These are phyloP conservation scores for Liquidambar formosana DNA, from an alignment of 164 flowering plant species.

Conservation along the genomic window DNA sequence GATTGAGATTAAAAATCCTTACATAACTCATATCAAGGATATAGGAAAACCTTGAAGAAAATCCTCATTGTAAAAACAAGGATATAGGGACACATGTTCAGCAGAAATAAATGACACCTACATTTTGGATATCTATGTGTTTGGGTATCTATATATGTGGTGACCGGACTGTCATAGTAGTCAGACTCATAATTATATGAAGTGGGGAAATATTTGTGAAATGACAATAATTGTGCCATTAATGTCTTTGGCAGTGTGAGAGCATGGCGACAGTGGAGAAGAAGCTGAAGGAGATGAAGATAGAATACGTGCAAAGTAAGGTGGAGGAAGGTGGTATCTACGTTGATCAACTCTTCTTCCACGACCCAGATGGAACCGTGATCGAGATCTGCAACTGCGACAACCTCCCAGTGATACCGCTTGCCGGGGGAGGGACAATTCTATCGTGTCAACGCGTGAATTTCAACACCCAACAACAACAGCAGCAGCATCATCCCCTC, in stretches of 20 bases:
- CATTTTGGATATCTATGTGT: too few species aligned
- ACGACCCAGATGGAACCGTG: conserved; percentile 51
- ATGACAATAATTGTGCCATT: neutral
- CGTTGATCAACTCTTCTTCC: conserved; percentile 51
- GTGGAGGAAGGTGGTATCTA: conserved; percentile 41
- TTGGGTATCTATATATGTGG: too few species aligned
- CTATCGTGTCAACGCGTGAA: conserved; percentile 12
- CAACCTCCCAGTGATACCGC: conserved; percentile 41
- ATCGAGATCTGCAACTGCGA: conserved; percentile 55
- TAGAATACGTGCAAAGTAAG: conserved; percentile 26
- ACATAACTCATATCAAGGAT: too few species aligned
- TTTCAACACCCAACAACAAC: conserved; percentile 1
- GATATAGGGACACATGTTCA: too few species aligned
- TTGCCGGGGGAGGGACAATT: conserved; percentile 11
- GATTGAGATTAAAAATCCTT: too few species aligned
- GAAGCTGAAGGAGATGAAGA: conserved; percentile 35
- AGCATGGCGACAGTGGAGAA: conserved; percentile 42
- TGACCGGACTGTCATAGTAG: too few species aligned
- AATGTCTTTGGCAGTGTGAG: conserved; percentile 33
- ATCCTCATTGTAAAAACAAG: too few species aligned
- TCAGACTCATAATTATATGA: too few species aligned
- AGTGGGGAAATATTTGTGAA: too few species aligned
- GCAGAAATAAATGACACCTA: too few species aligned
- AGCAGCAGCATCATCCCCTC: conserved; percentile 2
- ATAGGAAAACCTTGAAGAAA: too few species aligned